A percentile compares a stretch with the other conserved stretches of the same genome.
Evolutionary conservation across 305 asterid species (phyloP).

Genomic region (Fraxinus paxiana): DNA sequence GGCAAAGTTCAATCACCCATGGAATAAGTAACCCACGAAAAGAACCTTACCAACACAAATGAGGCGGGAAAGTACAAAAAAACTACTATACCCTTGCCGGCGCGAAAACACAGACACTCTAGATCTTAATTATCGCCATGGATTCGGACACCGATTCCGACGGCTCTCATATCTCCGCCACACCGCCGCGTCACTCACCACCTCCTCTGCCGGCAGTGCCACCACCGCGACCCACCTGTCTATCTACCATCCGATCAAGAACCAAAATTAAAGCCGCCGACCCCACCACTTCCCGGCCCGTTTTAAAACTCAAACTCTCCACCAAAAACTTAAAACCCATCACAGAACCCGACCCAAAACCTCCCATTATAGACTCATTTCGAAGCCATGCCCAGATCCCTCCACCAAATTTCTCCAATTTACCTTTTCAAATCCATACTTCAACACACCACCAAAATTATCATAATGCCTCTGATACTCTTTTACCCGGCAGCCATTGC

Average conservation of each 20-base stretch:
- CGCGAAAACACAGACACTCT: background rate
- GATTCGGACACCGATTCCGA: conserved; percentile 74
- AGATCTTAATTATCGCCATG: conserved; percentile 31
- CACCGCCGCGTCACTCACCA: conserved; percentile 58
- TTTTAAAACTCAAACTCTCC: conserved; percentile 52
- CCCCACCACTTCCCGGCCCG: conserved; percentile 50
- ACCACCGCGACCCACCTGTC: conserved; percentile 25
- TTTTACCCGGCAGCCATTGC: conserved; percentile 49
- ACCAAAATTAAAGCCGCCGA: conserved; percentile 32
- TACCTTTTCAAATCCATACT: conserved; percentile 57
- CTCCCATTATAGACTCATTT: conserved; percentile 11
- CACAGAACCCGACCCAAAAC: conserved; percentile 20
- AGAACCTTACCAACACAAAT: background rate
- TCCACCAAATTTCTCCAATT: conserved; percentile 31
- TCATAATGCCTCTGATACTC: conserved; percentile 24
- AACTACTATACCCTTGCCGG: background rate
- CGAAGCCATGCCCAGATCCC: conserved; percentile 22
- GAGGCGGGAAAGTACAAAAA: background rate
- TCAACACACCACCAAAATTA: conserved; percentile 23
- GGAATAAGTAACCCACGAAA: background rate
- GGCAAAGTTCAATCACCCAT: too few relatives aligned
- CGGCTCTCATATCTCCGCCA: conserved; percentile 79
- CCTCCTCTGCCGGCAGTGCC: conserved; percentile 11
- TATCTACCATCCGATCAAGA: conserved; percentile 39
- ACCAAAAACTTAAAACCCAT: conserved; percentile 30